Evolutionary conservation across 768 basidiomycete species (phyloP), one percentile per base, ranked within the genome.

Genomic region (Mycena leptocephala): DNA sequence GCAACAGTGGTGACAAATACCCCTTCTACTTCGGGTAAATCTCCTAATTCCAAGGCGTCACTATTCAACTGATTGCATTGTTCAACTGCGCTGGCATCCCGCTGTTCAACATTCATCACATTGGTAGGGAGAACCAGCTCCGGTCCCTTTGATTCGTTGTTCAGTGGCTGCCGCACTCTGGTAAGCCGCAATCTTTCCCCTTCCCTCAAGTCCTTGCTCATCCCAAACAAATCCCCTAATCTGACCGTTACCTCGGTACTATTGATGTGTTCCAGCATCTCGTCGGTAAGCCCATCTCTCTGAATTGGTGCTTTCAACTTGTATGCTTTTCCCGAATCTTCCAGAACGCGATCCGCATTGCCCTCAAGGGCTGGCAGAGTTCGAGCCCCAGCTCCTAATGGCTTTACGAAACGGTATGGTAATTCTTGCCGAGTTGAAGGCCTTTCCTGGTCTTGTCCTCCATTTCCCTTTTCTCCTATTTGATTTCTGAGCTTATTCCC

Each of bases 201-300:
- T 35, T 73, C 72, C 20, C 71, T 28, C 6, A 73, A 28, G 39
- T 73, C 72, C 53, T 53, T 73, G 41, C 72, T 73, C 37, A 66
- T 59, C 20, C 72, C 72, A 13, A 74, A 67, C 43, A 74, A 41
- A 28, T 73, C 72, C 0, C 72, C 72, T 32, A 73, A 55, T 20
- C 35, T 43, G 5, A 72, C 61, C 2, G 71, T 72, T 14, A 72
- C 71, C 53, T 72, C 70, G 3, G 72, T 73, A 24, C 59, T 59
- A 53, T 73, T 73, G 37, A 73, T 73, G 37, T 64, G 63, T n/a
- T 67, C 72, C 65, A 74, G 28, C 13, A 74, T 7, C 26, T 74
- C 64, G 8, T 67, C 72, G 30, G 72, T 41, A 39, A 74, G 65
- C 20, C 72, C 72, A 5, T 74, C 72, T 26, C 65, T 8, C 41